Base-by-base conservation (phyloP, 1,139 yeast species). In the Suhomyces bokatorum region DNA sequence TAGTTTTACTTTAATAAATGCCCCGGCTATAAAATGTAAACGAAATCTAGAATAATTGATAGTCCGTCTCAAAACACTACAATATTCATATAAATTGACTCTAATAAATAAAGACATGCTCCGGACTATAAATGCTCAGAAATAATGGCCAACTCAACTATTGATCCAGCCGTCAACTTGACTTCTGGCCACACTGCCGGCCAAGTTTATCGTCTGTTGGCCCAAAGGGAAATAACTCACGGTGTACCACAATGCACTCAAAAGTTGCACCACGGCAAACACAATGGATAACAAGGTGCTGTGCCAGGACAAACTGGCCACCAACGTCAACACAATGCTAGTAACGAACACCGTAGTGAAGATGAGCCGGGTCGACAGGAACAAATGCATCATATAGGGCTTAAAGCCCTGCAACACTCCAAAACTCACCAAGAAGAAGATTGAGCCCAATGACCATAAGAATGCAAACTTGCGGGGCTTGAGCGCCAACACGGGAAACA, bases 201-300 rank as follows among this genome's bases (percentile, higher is more conserved):
- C 82, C 43, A 81, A 59, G 47, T 69, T 70, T 42, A 81, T 63
- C 0, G 85, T 81, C 45, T 76, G 81, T 37, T 73, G 69, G 2
- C 86, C 86, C 67, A 78, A 64, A 3, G 87, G 86, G 62, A 81
- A 81, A 57, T 81, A 81, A 52, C 86, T 80, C 6, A 81, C 77
- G 0, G 84, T 74, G 57, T 81, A 81, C 75, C 80, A 77, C 6
- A 80, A 44, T 11, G 80, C 81, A 53, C 80, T 67, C 3, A 80
- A 42, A 42, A 80, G 62, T 52, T 81, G 87, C 2, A 78, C 52
- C 2, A 67, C 66, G 15, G 83, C 82, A 55, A 78, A 75, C 8
- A 80, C 47, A 2, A 81, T 70, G 3, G 82, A 77, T 30, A 79
- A 62, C 3, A 81, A 38, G 1, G 79, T 70, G 46, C 77, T 72